These are phyloP conservation scores for Eucalyptus curtisii DNA, from an alignment of 345 rosid genomes.

Conservation along the genomic window DNA sequence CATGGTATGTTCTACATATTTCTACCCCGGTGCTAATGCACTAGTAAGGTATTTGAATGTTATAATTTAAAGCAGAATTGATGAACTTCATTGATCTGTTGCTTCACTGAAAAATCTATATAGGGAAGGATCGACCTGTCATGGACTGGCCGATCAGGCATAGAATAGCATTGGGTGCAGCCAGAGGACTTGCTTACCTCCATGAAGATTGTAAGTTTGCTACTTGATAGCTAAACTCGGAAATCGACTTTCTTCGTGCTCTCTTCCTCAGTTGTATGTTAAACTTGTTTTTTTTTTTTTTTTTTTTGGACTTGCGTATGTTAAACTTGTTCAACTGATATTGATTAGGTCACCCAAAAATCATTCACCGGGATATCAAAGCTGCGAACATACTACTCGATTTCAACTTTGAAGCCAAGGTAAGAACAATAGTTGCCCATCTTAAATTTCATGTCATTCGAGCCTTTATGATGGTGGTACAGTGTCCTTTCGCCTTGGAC, in stretches of 20 bases:
- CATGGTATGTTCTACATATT: constrained; percentile 23
- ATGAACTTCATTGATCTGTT: not conserved
- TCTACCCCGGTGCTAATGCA: not conserved
- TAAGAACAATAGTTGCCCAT: not conserved
- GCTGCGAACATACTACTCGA: constrained; percentile 78
- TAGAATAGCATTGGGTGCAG: constrained; percentile 81
- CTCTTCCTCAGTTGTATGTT: not conserved
- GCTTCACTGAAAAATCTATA: not conserved
- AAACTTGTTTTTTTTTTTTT: too few species aligned
- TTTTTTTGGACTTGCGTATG: too few species aligned
- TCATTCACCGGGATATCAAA: constrained; percentile 89
- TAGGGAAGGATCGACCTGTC: constrained; percentile 49
- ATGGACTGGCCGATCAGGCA: constrained; percentile 69
- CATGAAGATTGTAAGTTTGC: constrained; percentile 84
- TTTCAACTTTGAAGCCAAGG: constrained; percentile 15
- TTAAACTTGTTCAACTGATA: not conserved
- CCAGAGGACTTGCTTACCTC: constrained; percentile 88
- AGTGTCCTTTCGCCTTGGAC: not conserved
- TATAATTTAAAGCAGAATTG: not conserved
- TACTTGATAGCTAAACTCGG: not conserved
- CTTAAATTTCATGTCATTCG: not conserved
- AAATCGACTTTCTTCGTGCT: not conserved
- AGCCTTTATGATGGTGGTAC: not conserved
- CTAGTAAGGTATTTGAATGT: not conserved
- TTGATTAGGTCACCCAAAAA: constrained; percentile 69